phyloP scores from a whole-genome alignment of 768 basidiomycete genomes.

The Tephrocybe sp. region DNA sequence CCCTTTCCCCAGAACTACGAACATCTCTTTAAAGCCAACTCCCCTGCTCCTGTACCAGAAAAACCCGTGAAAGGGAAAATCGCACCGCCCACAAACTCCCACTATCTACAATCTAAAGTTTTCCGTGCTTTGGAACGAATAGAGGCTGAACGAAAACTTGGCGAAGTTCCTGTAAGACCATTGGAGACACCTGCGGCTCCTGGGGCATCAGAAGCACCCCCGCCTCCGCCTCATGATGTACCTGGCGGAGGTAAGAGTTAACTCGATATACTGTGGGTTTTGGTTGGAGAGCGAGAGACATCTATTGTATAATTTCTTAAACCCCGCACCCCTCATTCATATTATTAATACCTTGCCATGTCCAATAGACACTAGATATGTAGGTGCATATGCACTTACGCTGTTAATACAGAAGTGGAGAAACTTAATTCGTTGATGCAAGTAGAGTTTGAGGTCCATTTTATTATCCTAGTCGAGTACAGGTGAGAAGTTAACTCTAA shows the following conservation, averaged over 20 bases:
- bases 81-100: constrained; percentile 59
- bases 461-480: background rate
- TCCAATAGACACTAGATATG: too few relatives aligned
- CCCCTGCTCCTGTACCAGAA: constrained; percentile 59
- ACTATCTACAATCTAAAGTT: constrained; percentile 98
- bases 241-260: constrained; percentile 16
- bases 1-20: constrained; percentile 76
- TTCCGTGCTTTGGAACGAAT: constrained; percentile 91
- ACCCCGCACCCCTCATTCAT: constrained; percentile 16
- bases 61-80: constrained; percentile 46
- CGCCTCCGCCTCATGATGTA: constrained; percentile 18
- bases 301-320: constrained; percentile 12
- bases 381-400: too few relatives aligned
- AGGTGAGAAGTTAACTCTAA: constrained; percentile 30
- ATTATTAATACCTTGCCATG: constrained; percentile 8
- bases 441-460: background rate
- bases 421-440: background rate
- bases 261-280: background rate
- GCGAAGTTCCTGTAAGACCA: constrained; percentile 23
- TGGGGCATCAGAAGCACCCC: constrained; percentile 15
- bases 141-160: constrained; percentile 71
- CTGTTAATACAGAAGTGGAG: background rate
- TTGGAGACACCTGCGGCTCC: constrained; percentile 4
- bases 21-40: constrained; percentile 88
- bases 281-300: background rate